Percentiles rank a stretch among this genome's conserved stretches.
phyloP scores from a whole-genome alignment of 345 rosid species.

The Raphanus raphanistrum region DNA sequence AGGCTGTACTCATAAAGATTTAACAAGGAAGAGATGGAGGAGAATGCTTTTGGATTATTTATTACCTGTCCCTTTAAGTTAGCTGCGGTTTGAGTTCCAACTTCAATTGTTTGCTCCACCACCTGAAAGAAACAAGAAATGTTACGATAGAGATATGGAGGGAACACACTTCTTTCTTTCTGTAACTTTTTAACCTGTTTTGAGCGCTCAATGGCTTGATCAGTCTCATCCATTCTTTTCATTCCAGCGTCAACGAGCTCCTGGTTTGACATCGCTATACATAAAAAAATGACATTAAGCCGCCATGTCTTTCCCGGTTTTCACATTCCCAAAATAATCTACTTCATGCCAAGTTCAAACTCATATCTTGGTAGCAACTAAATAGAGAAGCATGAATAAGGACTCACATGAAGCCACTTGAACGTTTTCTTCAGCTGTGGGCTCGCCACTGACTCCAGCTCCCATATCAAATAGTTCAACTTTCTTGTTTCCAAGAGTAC shows the following conservation, averaged over 20 bases:
- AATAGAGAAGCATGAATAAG: neutral
- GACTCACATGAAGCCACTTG: neutral
- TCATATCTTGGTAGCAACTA: slow-evolving; percentile 8
- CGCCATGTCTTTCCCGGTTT: too few relatives aligned
- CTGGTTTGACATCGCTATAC: slow-evolving; percentile 1
- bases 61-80: neutral
- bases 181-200: neutral
- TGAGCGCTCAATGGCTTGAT: slow-evolving; percentile 1
- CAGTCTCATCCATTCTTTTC: neutral
- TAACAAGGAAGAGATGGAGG: neutral
- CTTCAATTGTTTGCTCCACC: neutral
- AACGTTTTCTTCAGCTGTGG: slow-evolving; percentile 26
- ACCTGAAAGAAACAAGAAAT: neutral
- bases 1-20: neutral
- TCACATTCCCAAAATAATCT: too few relatives aligned
- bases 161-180: neutral
- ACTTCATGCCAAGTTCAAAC: too few relatives aligned
- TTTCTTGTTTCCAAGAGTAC: slow-evolving; percentile 84
- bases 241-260: neutral
- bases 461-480: slow-evolving; percentile 90
- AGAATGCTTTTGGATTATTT: neutral
- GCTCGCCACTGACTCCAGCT: slow-evolving; percentile 81
- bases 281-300: neutral
- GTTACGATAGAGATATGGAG: neutral
- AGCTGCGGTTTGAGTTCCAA: neutral